These are phyloP conservation scores for Choanephora cucurbitarum DNA, from an alignment of 371 early-diverging fungal species.

Conservation along the genomic window DNA sequence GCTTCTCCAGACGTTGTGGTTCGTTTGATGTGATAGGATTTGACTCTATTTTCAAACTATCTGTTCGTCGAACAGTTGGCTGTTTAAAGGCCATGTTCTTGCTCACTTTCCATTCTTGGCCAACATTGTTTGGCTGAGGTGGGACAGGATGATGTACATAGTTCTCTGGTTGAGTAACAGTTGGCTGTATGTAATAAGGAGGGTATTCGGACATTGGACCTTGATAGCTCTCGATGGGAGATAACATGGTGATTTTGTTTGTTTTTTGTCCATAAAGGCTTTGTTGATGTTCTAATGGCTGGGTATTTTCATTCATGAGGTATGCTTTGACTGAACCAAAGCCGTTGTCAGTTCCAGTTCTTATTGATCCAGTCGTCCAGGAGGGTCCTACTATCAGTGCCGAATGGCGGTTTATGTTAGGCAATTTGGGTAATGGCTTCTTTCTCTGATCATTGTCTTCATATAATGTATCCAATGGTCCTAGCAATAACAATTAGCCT, in stretches of 20 bases:
- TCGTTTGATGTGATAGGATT: constrained; percentile 6
- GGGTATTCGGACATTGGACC: too few species aligned
- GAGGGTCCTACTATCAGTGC: background rate
- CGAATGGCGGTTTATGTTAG: background rate
- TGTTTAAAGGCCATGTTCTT: background rate
- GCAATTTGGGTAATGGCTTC: constrained; percentile 17
- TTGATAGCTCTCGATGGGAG: too few species aligned
- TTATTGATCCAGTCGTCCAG: background rate
- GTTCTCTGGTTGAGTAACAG: too few species aligned
- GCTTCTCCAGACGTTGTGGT: constrained; percentile 14
- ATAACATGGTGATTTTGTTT: too few species aligned
- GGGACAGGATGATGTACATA: too few species aligned
- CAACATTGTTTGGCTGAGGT: background rate
- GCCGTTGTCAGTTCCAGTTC: background rate
- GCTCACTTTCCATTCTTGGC: background rate
- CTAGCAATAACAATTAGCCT: background rate
- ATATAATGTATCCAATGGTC: background rate
- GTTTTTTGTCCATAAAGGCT: too few species aligned
- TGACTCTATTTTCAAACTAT: constrained; percentile 22
- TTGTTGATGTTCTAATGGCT: background rate
- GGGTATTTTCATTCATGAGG: background rate
- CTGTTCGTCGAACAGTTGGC: background rate
- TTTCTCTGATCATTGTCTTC: constrained; percentile 6
- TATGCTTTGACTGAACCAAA: background rate
- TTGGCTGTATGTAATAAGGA: too few species aligned